Evolutionary conservation across 2,329 filamentous ascomycete genomes (phyloP).

Genomic region (Penicillium sp.): DNA sequence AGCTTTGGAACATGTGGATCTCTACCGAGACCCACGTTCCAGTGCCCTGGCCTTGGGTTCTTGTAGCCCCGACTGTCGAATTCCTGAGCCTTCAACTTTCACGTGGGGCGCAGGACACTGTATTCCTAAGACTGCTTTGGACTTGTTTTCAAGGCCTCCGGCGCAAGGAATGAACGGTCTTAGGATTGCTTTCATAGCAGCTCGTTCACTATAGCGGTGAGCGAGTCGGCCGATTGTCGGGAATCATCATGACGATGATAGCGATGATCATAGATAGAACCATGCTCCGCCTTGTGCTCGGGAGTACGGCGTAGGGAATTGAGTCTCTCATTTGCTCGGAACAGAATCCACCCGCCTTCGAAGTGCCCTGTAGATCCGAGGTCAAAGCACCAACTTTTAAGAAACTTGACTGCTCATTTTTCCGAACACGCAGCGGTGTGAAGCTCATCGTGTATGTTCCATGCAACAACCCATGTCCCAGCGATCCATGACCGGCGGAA

Average conservation of each 20-base stretch:
- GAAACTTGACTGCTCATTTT: constrained; percentile 7
- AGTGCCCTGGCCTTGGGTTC: constrained; percentile 19
- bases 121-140: neutral
- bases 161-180: neutral
- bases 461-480: constrained; percentile 7
- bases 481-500: neutral
- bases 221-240: neutral
- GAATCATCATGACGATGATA: neutral
- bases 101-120: constrained; percentile 10
- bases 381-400: constrained; percentile 5
- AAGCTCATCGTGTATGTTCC: neutral
- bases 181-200: neutral
- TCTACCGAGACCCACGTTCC: constrained; percentile 24
- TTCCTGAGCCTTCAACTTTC: constrained; percentile 12
- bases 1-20: constrained; percentile 21
- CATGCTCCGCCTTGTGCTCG: neutral
- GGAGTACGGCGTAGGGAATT: neutral
- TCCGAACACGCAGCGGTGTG: constrained; percentile 3
- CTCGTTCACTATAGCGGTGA: neutral
- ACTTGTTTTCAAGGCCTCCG: neutral
- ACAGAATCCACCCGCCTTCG: neutral
- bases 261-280: neutral
- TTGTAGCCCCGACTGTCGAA: constrained; percentile 8
- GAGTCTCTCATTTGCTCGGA: neutral
- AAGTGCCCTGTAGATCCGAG: constrained; percentile 3